Evolutionary conservation across 2,329 filamentous ascomycete species (phyloP).

Genomic region (Stemphylium vesicarium): DNA sequence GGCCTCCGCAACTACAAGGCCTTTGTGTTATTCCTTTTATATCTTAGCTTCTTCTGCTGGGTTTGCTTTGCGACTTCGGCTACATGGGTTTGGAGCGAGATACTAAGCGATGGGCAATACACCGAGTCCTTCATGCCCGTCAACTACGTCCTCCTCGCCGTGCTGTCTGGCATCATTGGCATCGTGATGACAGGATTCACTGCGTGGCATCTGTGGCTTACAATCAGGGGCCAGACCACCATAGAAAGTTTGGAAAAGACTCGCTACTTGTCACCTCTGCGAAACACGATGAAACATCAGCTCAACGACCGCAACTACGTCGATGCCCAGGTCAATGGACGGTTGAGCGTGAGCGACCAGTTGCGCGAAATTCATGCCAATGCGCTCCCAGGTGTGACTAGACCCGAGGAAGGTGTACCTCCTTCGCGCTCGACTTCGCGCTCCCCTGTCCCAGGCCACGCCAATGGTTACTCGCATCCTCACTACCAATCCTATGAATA

Average conservation of each 20-base stretch:
- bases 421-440: conserved; percentile 53
- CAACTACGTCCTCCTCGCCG: conserved; percentile 86
- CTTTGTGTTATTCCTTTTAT: conserved; percentile 89
- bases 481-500: conserved; percentile 52
- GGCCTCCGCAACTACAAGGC: conserved; percentile 95
- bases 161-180: conserved; percentile 89
- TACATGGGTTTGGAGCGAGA: conserved; percentile 84
- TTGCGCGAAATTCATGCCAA: conserved; percentile 83
- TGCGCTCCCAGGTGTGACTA: conserved; percentile 77
- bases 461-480: conserved; percentile 54
- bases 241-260: conserved; percentile 98
- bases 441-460: conserved; percentile 37
- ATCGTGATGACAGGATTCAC: conserved; percentile 90
- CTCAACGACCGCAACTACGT: conserved; percentile 56
- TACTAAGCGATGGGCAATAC: conserved; percentile 73
- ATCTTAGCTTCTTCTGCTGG: conserved; percentile 86
- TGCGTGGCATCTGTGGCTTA: conserved; percentile 86
- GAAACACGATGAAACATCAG: conserved; percentile 71
- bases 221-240: conserved; percentile 81
- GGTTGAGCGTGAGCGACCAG: conserved; percentile 65
- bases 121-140: conserved; percentile 81
- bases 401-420: conserved; percentile 80
- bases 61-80: conserved; percentile 78
- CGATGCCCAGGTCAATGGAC: conserved; percentile 51
- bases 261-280: conserved; percentile 82